Base-by-base conservation (phyloP, 306 rosid species). In the Fragaria iinumae region DNA sequence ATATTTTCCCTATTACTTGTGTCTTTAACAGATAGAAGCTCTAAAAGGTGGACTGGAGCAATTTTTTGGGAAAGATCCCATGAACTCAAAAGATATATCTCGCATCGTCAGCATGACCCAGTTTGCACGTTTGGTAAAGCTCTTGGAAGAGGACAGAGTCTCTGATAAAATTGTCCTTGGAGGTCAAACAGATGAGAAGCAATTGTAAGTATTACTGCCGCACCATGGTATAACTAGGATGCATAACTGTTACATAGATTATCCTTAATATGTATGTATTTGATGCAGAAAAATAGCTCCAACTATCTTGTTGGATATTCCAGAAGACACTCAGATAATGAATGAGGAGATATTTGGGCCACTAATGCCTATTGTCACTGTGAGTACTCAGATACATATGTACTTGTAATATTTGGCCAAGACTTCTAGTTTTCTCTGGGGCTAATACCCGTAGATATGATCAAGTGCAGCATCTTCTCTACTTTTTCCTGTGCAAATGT, bases 331-430 rank as follows among this genome's bases (percentile, higher is more conserved):
- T 47, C 67, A 43, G 67, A 80, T 90, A 20, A 90, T 92, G 97
- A 90, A 90, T 50, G 97, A 92, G 64, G 97, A 92, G 82, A 92
- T 92, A 81, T 90, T 90, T 79, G 96, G 97, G 16, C 96, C 96
- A 52, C 76, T 90, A 69, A 3, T 92, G 85, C 96, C 96, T 67
- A 92, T 90, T 64, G 44, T 90, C 71, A 90, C 93, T 25, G 96
- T 92, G 45, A 86, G 93, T 83, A 32, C 32, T 47, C 48, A 45
- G 11, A 73, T 80, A n/a, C n/a, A 64, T 23, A 2, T 2, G 47
- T 47, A 7, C 43, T 69, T 27, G 8, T 13, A 47, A 8, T 27
- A 25, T 47, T 16, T 14, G 18, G 18, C 38, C 43, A 38, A 3
- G 48, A 13, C n/a, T 38, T 39, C 27, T 49, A 39, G 20, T 17